Evolutionary conservation across 352 stramenopile genomes (phyloP).

Genomic region (Phytopythium helicoides): DNA sequence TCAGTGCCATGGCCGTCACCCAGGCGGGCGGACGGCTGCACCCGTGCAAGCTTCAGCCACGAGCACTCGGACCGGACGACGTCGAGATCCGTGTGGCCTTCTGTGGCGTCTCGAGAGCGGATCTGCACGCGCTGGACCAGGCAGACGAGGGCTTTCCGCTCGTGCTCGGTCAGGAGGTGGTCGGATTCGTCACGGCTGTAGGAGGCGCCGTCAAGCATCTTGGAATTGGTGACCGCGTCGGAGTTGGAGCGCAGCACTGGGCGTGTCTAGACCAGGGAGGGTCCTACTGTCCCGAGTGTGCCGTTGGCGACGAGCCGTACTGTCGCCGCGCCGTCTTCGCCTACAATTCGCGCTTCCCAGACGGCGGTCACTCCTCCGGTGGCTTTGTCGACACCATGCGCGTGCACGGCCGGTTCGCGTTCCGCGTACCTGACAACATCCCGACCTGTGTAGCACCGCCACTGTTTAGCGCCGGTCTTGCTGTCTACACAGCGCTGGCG

Average conservation of each 20-base stretch:
- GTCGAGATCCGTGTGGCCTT: constrained; percentile 63
- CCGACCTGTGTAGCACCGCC: constrained; percentile 39
- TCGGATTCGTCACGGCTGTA: constrained; percentile 20
- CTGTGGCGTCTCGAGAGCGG: constrained; percentile 57
- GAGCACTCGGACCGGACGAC: constrained; percentile 37
- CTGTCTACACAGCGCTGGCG: constrained; percentile 73
- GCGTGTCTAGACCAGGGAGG: constrained; percentile 50
- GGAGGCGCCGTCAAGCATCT: constrained; percentile 20
- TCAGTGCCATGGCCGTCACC: constrained; percentile 39
- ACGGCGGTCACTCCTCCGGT: constrained; percentile 32
- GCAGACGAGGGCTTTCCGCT: constrained; percentile 28
- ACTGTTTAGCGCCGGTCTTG: constrained; percentile 84
- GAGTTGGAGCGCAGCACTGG: constrained; percentile 70
- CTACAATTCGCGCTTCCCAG: constrained; percentile 36
- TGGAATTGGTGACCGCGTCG: constrained; percentile 55
- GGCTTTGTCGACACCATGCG: constrained; percentile 71
- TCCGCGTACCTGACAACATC: constrained; percentile 68
- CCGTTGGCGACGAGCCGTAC: constrained; percentile 46
- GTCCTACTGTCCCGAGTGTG: constrained; percentile 55
- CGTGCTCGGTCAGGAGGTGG: constrained; percentile 24
- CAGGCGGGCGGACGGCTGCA: constrained; percentile 20
- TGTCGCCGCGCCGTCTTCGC: constrained; percentile 44
- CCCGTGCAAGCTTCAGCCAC: constrained; percentile 29
- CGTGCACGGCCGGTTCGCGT: constrained; percentile 48
- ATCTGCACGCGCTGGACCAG: constrained; percentile 13